Percentiles rank a stretch among this genome's conserved stretches.
Evolutionary conservation across 179 eudicot species (phyloP).

Genomic region (Actinidia chinensis): DNA sequence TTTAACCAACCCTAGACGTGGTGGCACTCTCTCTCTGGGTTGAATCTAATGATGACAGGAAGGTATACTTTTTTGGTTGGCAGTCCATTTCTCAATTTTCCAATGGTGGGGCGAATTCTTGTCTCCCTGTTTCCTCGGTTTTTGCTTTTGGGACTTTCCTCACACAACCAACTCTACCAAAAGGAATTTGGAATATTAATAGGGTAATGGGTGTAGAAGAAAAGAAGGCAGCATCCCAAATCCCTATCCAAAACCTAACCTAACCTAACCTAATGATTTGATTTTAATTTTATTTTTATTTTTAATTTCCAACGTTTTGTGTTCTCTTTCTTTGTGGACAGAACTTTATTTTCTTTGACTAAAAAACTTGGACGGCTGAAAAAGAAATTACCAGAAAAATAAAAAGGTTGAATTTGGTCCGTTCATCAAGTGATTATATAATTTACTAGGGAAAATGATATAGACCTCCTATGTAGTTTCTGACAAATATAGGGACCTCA

Average conservation of each 20-base stretch:
- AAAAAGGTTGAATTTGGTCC: conserved; percentile 17
- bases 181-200: conserved; percentile 1
- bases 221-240: conserved; percentile 20
- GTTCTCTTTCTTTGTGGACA: not conserved
- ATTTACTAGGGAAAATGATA: not conserved
- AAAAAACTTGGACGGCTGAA: conserved; percentile 21
- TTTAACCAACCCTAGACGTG: too few species aligned
- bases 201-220: too few species aligned
- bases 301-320: not conserved
- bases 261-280: conserved; percentile 1
- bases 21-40: not conserved
- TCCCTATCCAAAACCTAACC: conserved; percentile 13
- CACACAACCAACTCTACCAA: conserved; percentile 5
- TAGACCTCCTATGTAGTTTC: too few species aligned
- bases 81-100: conserved; percentile 14
- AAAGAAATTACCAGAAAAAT: not conserved
- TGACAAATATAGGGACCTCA: too few species aligned
- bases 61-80: conserved; percentile 9
- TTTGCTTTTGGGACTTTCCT: conserved; percentile 13
- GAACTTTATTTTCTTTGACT: conserved; percentile 21
- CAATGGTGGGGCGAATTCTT: conserved; percentile 17
- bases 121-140: conserved; percentile 17
- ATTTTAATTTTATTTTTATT: too few species aligned
- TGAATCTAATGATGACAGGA: conserved; percentile 8
- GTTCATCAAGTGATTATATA: conserved; percentile 12